phyloP scores from a whole-genome alignment of 176 grass and related monocot genomes.

The Musa schizocarpa region DNA sequence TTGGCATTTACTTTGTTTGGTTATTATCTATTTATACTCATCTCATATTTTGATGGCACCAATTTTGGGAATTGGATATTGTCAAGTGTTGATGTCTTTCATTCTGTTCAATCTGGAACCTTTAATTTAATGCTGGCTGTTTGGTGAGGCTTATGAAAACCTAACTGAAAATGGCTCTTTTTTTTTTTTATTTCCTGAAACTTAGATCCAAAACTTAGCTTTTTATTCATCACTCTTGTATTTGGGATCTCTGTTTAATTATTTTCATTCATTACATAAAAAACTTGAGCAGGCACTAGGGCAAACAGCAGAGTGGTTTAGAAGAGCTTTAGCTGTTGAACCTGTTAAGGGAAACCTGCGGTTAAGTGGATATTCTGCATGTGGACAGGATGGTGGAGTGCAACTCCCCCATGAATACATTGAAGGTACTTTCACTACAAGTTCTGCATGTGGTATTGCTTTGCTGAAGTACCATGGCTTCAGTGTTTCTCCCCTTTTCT shows the following conservation, averaged over 20 bases:
- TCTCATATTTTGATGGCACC: not conserved
- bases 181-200: no score
- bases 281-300: slow-evolving; percentile 54
- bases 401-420: slow-evolving; percentile 90
- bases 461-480: not conserved
- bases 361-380: slow-evolving; percentile 96
- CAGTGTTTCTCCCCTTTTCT: not conserved
- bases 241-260: not conserved
- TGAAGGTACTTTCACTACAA: slow-evolving; percentile 49
- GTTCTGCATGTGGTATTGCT: not conserved
- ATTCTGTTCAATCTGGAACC: no score
- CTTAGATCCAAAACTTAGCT: no score
- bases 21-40: not conserved
- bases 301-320: slow-evolving; percentile 95
- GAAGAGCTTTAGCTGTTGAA: slow-evolving; percentile 95
- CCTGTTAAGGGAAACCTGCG: slow-evolving; percentile 94
- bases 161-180: no score
- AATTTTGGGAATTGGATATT: no score
- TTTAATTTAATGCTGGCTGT: no score
- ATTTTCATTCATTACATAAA: not conserved
- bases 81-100: no score
- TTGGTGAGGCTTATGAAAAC: no score
- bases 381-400: slow-evolving; percentile 96
- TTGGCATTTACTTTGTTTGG: not conserved
- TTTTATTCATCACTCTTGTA: no score